Evolutionary conservation across 1,284 basidiomycete genomes (phyloP), one percentile per base, ranked within the genome.

Genomic region (Austroboletus novae-zelandiae): DNA sequence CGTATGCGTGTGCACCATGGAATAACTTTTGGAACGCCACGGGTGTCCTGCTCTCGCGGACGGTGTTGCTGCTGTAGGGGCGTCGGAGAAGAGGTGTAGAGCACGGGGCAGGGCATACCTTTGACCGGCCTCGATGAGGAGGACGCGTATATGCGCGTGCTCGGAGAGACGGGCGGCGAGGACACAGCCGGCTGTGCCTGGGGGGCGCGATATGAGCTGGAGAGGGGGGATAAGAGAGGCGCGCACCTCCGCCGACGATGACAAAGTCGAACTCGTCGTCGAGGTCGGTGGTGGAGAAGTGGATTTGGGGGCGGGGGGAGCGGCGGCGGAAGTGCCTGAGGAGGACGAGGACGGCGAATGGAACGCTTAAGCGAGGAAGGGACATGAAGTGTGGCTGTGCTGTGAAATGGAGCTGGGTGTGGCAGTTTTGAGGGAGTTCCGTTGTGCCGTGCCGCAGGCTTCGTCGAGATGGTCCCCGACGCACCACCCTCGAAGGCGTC

Each of bases 131-230:
- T 89, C 86, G 34, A 88, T 71, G 10, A 88, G 61, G 17, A 88
- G 68, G 8, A 87, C 83, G 3, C 74, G 74, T 2, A 83, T 59
- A 7, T 67, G 71, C 1, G 78, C 69, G 53, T 83, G 73, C 62
- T 88, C 86, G 9, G 78, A 80, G 25, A 89, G 69, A 27, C 86
- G 74, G 4, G 81, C 73, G 5, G 86, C 86, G 32, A 88, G 73
- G 1, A 79, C 84, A 56, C 84, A 87, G 8, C 86, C 86, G 2
- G 82, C 77, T 9, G 86, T 86, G 8, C 85, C 84, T 85, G 60
- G 15, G 7, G 43, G 13, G n/a, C 14, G 4, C 1, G 1, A n/a
- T 20, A 44, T 34, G 31, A 50, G 55, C 30, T 14, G 23, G 11
- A 9, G 45, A 5, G 2, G 15, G 27, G 6, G 29, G 14, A 17